Evolutionary conservation across 306 rosid species (phyloP), one percentile per base, ranked within the genome.

Genomic region (Spatholobus suberectus): DNA sequence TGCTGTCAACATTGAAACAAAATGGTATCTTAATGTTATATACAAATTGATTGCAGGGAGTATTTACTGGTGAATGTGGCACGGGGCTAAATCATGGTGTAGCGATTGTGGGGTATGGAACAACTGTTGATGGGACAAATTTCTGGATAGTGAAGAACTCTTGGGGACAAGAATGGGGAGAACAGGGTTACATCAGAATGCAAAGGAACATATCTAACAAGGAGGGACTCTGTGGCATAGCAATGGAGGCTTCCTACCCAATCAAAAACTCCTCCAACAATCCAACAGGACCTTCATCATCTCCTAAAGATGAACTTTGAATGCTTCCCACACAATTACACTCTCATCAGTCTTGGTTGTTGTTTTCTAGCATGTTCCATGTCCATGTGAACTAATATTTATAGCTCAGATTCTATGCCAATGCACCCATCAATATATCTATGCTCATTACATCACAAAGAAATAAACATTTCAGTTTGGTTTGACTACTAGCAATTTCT

Each of bases 81-180:
- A 96, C 77, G 3, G 89, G 88, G 73, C 92, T 96, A 15, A 37
- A 96, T 72, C 99, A 96, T 49, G 99, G 98, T 70, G 98, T 96
- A 12, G 97, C 89, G 0, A 72, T 88, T 18, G 92, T 96, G 26
- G 99, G 98, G 5, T 96, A 94, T 51, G 98, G 98, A 81, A 83
- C 87, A 75, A 88, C 97, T 1, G 75, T 85, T 1, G 94, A 92
- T 70, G 98, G 95, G 80, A 96, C 95, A 8, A 87, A 86, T 43
- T 94, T 89, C 15, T 94, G 98, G 99, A 82, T 76, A 3, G 98
- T 96, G 55, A 94, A 79, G 83, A 96, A 96, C 65, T 94, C 98
- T 0, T 96, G 98, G 99, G 98, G 98, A 38, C 2, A 85, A 0
- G 90, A 87, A 83, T 96, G 99, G 99, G 98, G 99, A 43, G 99